Evolutionary conservation across 2,329 filamentous ascomycete species (phyloP).

Genomic region (Ophiosphaerella korrae): DNA sequence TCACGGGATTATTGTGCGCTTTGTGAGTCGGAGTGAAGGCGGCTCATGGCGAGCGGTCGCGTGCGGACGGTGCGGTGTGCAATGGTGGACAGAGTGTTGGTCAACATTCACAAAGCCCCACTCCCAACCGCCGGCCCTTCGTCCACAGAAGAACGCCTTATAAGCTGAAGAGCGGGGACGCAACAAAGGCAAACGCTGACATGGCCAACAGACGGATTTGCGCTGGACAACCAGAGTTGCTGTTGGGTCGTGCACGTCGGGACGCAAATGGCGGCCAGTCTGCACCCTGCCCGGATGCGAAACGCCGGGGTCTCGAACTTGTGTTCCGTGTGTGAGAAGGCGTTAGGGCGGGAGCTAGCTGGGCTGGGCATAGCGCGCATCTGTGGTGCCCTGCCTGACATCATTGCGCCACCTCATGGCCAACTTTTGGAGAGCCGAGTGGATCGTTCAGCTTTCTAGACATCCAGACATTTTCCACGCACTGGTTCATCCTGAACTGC

Average conservation of each 20-base stretch:
- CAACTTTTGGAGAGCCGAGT: slow-evolving; percentile 8
- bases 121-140: neutral
- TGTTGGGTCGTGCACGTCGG: slow-evolving; percentile 1
- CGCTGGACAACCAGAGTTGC: neutral
- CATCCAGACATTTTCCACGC: too few species aligned
- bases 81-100: slow-evolving; percentile 6
- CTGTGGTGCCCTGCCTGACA: slow-evolving; percentile 26
- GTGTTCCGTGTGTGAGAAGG: too few species aligned
- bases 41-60: slow-evolving; percentile 28
- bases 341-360: slow-evolving; percentile 16
- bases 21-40: slow-evolving; percentile 30
- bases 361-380: slow-evolving; percentile 21
- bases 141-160: neutral
- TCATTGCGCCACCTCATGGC: slow-evolving; percentile 30
- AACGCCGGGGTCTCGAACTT: slow-evolving; percentile 8
- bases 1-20: slow-evolving; percentile 25
- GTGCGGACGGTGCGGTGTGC: slow-evolving; percentile 20
- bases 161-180: neutral
- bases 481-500: too few species aligned
- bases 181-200: neutral
- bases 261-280: slow-evolving; percentile 5
- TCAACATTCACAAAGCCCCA: slow-evolving; percentile 23
- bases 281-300: slow-evolving; percentile 17
- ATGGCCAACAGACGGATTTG: neutral
- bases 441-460: too few species aligned